Conservation (phyloP, 176 grass and related monocot species). For the Ensete glaucum region DNA sequence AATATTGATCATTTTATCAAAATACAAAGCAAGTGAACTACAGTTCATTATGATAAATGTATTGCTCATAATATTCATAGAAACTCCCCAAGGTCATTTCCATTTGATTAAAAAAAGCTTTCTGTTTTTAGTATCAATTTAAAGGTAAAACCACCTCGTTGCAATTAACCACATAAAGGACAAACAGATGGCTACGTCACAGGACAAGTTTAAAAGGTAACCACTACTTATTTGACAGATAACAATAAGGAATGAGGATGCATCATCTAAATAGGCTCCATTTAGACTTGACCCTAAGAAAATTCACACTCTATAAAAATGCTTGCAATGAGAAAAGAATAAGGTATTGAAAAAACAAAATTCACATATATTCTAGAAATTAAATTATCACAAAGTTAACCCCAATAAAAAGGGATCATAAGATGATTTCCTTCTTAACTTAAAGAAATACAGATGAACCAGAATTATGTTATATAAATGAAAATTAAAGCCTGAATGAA, state of each 20-base stretch:
- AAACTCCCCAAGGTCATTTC: background rate
- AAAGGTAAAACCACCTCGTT: background rate
- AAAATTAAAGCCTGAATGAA: no score
- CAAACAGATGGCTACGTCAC: no score
- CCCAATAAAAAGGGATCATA: background rate
- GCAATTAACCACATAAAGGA: no score
- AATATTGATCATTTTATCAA: background rate
- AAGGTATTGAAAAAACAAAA: no score
- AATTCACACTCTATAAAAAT: no score
- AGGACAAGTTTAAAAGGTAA: background rate
- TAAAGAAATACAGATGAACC: no score
- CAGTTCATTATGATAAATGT: no score
- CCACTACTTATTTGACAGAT: background rate
- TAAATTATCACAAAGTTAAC: background rate
- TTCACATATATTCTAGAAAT: no score
- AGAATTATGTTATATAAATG: no score
- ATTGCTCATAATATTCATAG: background rate
- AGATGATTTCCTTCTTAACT: no score
- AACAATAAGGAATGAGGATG: background rate
- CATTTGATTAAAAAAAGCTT: background rate
- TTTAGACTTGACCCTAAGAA: background rate
- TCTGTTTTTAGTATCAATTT: background rate
- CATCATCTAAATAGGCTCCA: background rate
- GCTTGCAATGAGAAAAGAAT: no score
- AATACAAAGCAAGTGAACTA: background rate